Percentiles rank a stretch among this genome's conserved stretches.
These are phyloP conservation scores for Quercus berberidifolia DNA, from an alignment of 306 rosid species.

Conservation along the genomic window DNA sequence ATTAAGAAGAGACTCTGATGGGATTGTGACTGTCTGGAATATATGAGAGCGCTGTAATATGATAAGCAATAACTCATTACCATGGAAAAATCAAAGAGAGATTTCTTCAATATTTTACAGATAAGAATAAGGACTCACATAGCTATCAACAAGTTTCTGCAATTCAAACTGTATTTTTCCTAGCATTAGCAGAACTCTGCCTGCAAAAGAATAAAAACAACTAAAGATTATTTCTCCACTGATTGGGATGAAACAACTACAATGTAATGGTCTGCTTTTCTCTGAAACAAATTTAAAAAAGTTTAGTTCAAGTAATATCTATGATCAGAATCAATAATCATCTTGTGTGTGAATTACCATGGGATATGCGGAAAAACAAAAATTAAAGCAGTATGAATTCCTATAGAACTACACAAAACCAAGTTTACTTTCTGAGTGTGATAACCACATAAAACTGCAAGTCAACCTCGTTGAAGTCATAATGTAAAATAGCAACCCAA, in stretches of 20 bases:
- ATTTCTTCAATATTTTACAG: background rate
- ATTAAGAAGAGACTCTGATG: conserved; percentile 93
- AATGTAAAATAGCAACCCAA: background rate
- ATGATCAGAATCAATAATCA: background rate
- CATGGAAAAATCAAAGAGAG: background rate
- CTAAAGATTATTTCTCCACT: background rate
- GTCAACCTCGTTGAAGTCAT: background rate
- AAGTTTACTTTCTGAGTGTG: background rate
- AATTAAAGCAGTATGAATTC: background rate
- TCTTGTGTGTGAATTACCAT: background rate
- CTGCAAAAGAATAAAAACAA: conserved; percentile 36
- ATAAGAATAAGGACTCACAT: conserved; percentile 41
- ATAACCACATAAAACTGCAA: background rate
- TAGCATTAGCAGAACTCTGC: conserved; percentile 69
- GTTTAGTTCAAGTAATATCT: background rate
- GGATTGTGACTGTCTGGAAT: conserved; percentile 79
- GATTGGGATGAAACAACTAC: background rate
- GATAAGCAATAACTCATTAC: conserved; percentile 19
- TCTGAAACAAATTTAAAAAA: background rate
- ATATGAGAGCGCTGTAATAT: conserved; percentile 83
- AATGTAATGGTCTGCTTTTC: background rate
- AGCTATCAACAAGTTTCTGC: conserved; percentile 77
- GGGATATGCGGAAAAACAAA: background rate
- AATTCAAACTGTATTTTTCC: conserved; percentile 82
- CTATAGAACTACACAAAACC: background rate